Evolutionary conservation across 306 rosid species (phyloP), one percentile per base, ranked within the genome.

Genomic region (Quercus variabilis): DNA sequence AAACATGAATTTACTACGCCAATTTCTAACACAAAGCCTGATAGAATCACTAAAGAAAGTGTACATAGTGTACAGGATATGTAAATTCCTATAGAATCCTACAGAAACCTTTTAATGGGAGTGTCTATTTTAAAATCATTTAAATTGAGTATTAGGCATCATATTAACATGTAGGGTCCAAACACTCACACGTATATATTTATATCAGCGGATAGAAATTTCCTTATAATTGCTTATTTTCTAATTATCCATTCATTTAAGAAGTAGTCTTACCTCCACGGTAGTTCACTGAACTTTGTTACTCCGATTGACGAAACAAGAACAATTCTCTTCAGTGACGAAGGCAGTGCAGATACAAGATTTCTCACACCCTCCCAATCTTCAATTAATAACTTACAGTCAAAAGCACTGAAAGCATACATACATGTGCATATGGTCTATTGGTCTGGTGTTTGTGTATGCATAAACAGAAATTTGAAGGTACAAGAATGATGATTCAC

Each of bases 351-450:
- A 72, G 97, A 88, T 72, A 94, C 76, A 74, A 94, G 88, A 85
- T 94, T 94, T 83, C 87, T 94, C 84, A 90, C 97, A 78, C 98
- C 98, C 74, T 87, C 92, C 97, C 98, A 94, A 91, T 94, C 98
- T 94, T 85, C 88, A 84, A 81, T 77, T 69, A 79, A 81, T 56
- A 46, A 72, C 54, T 3, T 3, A 35, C 2, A 77, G 82, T 41
- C 69, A 79, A 60, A 83, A 71, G 17, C 51, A 46, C 2, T 4
- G 76, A 76, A 78, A 72, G 58, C 69, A 73, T 46, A 26, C 33
- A 23, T 43, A 7, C 21, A 55, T 3, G n/a, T 25, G 26, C 3
- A 17, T 7, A 41, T 28, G 14, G 15, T 15, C 41, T 35, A 35
- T 35, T 35, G 41, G 41, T 28, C 31, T 56, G 30, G 13, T 18